A percentile compares a stretch with the other conserved stretches of the same genome.
These are phyloP conservation scores for Backusella parvicylindrica DNA, from an alignment of 192 early-diverging fungal species.

Conservation along the genomic window DNA sequence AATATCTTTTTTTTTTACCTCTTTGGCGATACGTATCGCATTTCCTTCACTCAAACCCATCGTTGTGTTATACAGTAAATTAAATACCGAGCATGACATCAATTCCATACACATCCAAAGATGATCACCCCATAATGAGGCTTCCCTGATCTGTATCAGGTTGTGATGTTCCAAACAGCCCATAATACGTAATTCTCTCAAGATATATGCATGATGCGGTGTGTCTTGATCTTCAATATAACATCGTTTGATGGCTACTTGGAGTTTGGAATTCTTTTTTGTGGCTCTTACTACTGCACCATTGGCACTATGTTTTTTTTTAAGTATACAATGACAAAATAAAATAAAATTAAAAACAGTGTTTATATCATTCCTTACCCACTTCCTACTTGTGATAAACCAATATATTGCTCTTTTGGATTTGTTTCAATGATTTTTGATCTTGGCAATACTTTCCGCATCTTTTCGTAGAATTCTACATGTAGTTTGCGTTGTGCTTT, in stretches of 20 bases:
- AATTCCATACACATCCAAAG: constrained; percentile 44
- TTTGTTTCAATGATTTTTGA: constrained; percentile 29
- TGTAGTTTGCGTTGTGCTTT: constrained; percentile 21
- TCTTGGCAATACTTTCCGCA: constrained; percentile 26
- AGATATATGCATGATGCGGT: constrained; percentile 35
- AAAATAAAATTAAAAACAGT: not conserved
- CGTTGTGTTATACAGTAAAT: constrained; percentile 34
- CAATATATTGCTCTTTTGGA: constrained; percentile 23
- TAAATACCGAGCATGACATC: constrained; percentile 40
- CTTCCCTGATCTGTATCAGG: constrained; percentile 31
- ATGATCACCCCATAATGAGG: constrained; percentile 36
- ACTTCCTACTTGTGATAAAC: constrained; percentile 25
- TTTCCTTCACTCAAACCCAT: constrained; percentile 35
- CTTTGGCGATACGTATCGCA: constrained; percentile 31
- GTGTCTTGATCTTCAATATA: constrained; percentile 39
- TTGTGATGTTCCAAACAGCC: constrained; percentile 36
- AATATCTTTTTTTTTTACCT: constrained; percentile 11
- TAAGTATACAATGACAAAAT: not conserved
- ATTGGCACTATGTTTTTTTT: constrained; percentile 27
- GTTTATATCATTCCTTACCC: constrained; percentile 7
- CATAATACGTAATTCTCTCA: constrained; percentile 40
- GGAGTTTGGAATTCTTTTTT: constrained; percentile 23
- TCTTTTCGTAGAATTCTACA: constrained; percentile 31
- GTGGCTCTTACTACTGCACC: constrained; percentile 34
- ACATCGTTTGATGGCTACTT: constrained; percentile 39